These are phyloP conservation scores for Polyplosphaeria fusca DNA, from an alignment of 495 filamentous ascomycete species.

Conservation along the genomic window DNA sequence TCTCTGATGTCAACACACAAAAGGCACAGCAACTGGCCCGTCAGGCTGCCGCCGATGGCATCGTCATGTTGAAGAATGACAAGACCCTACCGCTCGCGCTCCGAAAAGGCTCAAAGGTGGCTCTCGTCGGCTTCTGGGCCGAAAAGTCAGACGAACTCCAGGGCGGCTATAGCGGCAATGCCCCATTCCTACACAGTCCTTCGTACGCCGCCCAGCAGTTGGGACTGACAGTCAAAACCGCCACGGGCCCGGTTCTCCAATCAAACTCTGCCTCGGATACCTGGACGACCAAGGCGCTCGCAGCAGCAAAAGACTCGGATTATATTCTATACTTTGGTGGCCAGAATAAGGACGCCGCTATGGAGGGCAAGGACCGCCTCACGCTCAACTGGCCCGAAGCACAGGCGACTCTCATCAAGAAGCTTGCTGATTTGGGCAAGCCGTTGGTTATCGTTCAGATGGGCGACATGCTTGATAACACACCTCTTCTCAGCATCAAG, in stretches of 20 bases:
- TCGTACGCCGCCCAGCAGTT: slow-evolving; percentile 39
- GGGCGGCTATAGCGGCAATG: slow-evolving; percentile 44
- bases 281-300: slow-evolving; percentile 8
- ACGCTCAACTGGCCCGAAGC: slow-evolving; percentile 46
- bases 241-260: slow-evolving; percentile 9
- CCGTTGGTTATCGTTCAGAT: slow-evolving; percentile 37
- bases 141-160: slow-evolving; percentile 39
- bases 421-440: slow-evolving; percentile 42
- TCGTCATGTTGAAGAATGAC: slow-evolving; percentile 18
- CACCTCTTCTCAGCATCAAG: slow-evolving; percentile 43
- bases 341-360: slow-evolving; percentile 44
- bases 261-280: slow-evolving; percentile 1
- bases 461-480: slow-evolving; percentile 57
- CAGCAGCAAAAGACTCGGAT: slow-evolving; percentile 40
- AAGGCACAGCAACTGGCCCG: slow-evolving; percentile 2
- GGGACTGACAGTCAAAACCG: slow-evolving; percentile 12
- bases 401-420: slow-evolving; percentile 46
- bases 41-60: slow-evolving; percentile 6
- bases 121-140: slow-evolving; percentile 47
- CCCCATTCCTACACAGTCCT: slow-evolving; percentile 41
- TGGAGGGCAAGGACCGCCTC: slow-evolving; percentile 44
- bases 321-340: slow-evolving; percentile 48
- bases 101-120: slow-evolving; percentile 35
- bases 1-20: slow-evolving; percentile 2
- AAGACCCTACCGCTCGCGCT: slow-evolving; percentile 37